Base-by-base conservation (phyloP, 352 stramenopile genomes). In the Elongisporangium undulatum region DNA sequence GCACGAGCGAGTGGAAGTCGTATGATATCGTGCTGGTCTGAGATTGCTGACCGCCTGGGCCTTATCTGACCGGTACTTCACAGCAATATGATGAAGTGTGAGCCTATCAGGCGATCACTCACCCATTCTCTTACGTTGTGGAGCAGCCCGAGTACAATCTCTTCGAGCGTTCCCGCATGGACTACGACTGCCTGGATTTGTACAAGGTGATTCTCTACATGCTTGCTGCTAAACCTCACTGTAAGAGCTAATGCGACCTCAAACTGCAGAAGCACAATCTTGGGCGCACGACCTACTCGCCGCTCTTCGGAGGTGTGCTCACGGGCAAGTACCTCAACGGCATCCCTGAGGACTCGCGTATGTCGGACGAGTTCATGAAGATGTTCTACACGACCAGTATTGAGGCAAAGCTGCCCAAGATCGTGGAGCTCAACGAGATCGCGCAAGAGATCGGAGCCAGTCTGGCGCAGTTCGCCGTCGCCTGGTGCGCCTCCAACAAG, bases 101-200 rank as follows among this genome's bases (percentile, higher is more conserved):
- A n/a, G n/a, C n/a, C n/a, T n/a, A n/a, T n/a, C n/a, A n/a, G n/a
- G n/a, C n/a, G n/a, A n/a, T n/a, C n/a, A n/a, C n/a, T n/a, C n/a
- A n/a, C n/a, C n/a, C n/a, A n/a, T n/a, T n/a, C n/a, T n/a, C n/a
- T n/a, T n/a, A n/a, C 66, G 56, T 72, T 39, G 76, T 82, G 22
- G 81, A 91, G 38, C 82, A 92, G 61, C 79, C 79, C 19, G 70
- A 90, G 61, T 92, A 92, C 67, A 75, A 91, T 64, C 81, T 92
- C 54, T 69, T 92, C 48, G 64, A 90, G 56, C 78, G 83, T 45
- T 80, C 80, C 49, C 70, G 76, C 17, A 74, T 92, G 21, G 83
- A 91, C 49, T 86, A 79, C 53, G 74, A 92, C 64, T 92, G 84
- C 56, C 66, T 75, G 53, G 77, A 82, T 39, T 61, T 91, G 58